A percentile compares a stretch with the other conserved stretches of the same genome.
Evolutionary conservation across 2,329 filamentous ascomycete genomes (phyloP).

Genomic region (Aspergillus fumigatiaffinis): DNA sequence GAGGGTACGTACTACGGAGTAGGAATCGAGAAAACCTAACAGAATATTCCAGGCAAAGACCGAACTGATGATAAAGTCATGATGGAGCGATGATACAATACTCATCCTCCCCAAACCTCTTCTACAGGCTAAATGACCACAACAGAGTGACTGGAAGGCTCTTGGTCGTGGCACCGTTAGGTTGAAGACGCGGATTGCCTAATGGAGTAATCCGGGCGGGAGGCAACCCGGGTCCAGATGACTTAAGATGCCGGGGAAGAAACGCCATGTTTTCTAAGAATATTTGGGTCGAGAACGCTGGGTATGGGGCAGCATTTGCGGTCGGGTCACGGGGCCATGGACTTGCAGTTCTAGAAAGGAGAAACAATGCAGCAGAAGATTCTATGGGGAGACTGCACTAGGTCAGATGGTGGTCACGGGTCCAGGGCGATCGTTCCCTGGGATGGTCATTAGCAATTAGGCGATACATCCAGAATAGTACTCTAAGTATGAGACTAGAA

Average conservation of each 20-base stretch:
- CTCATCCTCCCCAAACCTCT: neutral
- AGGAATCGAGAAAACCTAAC: neutral
- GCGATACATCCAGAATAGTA: neutral
- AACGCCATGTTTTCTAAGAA: neutral
- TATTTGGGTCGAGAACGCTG: neutral
- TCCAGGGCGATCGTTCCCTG: neutral
- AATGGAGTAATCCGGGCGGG: conserved; percentile 12
- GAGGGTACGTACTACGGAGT: neutral
- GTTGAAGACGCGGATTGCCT: conserved; percentile 8
- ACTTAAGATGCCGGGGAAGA: neutral
- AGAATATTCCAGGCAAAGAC: neutral
- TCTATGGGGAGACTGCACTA: neutral
- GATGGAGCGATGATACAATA: conserved; percentile 1
- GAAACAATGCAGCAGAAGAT: neutral
- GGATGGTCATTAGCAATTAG: neutral
- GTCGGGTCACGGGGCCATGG: neutral
- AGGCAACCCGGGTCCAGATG: neutral
- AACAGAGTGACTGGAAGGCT: no score
- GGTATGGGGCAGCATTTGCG: neutral
- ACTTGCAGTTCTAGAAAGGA: neutral
- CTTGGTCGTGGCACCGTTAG: no score
- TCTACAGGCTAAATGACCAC: no score
- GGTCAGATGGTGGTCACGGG: neutral
- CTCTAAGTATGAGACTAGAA: neutral
- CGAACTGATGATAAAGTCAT: neutral